phyloP scores from a whole-genome alignment of 768 basidiomycete species.

The Agaricus subrufescens region DNA sequence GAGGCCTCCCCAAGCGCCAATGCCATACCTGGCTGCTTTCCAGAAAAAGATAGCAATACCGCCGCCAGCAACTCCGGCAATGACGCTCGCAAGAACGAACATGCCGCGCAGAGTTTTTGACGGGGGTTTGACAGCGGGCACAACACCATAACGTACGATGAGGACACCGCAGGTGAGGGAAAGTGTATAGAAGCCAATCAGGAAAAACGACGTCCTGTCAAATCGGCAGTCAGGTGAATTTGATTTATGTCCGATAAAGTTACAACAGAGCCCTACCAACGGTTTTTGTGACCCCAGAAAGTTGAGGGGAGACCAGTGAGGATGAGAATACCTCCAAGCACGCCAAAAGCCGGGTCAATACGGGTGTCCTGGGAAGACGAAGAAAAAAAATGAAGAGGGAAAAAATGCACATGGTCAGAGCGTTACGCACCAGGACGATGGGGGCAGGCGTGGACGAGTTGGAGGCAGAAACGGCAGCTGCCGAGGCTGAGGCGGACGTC shows the following conservation, averaged over 20 bases:
- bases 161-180: conserved; percentile 83
- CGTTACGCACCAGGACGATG: conserved; percentile 33
- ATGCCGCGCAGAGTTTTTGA: conserved; percentile 76
- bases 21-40: conserved; percentile 81
- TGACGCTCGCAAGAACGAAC: conserved; percentile 77
- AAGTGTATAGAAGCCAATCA: conserved; percentile 88
- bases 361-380: conserved; percentile 43
- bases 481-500: conserved; percentile 30
- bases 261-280: conserved; percentile 58
- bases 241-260: conserved; percentile 12
- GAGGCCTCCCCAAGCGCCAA: conserved; percentile 84
- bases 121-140: conserved; percentile 81
- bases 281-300: conserved; percentile 92
- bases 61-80: conserved; percentile 82
- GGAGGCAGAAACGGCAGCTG: conserved; percentile 37
- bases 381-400: conserved; percentile 26
- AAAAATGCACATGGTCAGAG: neutral
- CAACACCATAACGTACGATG: conserved; percentile 83
- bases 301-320: conserved; percentile 86
- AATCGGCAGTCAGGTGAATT: conserved; percentile 8
- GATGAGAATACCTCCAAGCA: conserved; percentile 84
- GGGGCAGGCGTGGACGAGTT: conserved; percentile 41
- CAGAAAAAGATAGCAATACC: conserved; percentile 89
- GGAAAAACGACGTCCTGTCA: conserved; percentile 85
- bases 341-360: conserved; percentile 85